Evolutionary conservation across 169 alveolate genomes (phyloP), one percentile per base, ranked within the genome.

Genomic region (Cryptosporidium canis): DNA sequence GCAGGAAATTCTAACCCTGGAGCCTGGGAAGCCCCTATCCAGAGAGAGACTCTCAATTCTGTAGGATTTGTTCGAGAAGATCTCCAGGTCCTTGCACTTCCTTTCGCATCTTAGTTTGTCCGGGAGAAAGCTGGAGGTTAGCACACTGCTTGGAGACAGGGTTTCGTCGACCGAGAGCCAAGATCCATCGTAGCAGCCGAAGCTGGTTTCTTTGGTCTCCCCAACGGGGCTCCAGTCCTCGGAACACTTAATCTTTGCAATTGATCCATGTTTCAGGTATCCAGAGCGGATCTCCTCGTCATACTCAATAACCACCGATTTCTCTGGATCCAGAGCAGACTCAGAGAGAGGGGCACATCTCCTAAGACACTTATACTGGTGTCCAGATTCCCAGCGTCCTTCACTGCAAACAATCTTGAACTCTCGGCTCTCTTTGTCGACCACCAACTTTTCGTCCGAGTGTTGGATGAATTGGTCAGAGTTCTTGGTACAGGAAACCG

Each of bases 191-290:
- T 39, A 39, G 39, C 87, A 77, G 3, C 66, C 51, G 8, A 77
- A 41, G 7, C 35, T 61, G 2, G 55, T 21, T 24, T 77, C 70
- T 3, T 6, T 27, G 4, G 24, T 9, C 14, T 48, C n/a, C 29
- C 67, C 84, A 29, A 51, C n/a, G 27, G 37, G 21, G 18, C 70
- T 77, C 87, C 87, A 77, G 4, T 61, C 44, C 51, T 77, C 72
- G 18, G 87, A 77, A 58, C 87, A 77, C 6, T 37, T 58, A 12
- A 77, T 58, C 66, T 64, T 77, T 31, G 77, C 87, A 58, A 58
- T 21, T 2, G 87, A 56, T n/a, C 87, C 87, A 44, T 77, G 87
- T 39, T 9, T 77, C 11, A 33, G 39, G 21, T 24, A 27, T 3
- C 64, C 72, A 9, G 18, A 31, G 37, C 9, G 27, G 9, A 16